These are phyloP conservation scores for Pseudozyma tsukubaensis DNA, from an alignment of 1,284 basidiomycete species.

Conservation along the genomic window DNA sequence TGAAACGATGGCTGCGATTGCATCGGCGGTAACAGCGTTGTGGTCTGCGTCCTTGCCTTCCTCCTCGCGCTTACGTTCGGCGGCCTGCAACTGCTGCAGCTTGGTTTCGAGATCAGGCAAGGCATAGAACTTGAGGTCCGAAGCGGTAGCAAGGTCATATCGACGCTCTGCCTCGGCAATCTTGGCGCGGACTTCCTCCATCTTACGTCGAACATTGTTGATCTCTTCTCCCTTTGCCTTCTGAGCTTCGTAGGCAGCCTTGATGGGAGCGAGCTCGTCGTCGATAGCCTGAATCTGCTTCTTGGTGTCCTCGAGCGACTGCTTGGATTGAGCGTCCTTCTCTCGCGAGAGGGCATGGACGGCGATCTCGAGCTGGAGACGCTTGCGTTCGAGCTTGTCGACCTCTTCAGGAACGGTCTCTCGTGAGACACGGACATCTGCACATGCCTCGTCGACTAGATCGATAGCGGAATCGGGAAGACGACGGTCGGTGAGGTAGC, in stretches of 20 bases:
- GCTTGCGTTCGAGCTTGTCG: constrained; percentile 90
- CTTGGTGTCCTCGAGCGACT: constrained; percentile 81
- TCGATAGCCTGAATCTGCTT: constrained; percentile 87
- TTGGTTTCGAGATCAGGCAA: constrained; percentile 86
- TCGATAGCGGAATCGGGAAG: constrained; percentile 69
- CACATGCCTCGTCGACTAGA: constrained; percentile 70
- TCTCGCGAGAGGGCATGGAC: constrained; percentile 86
- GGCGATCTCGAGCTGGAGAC: constrained; percentile 93
- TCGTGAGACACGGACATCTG: constrained; percentile 72
- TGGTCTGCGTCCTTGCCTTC: constrained; percentile 53
- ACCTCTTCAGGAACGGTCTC: constrained; percentile 95
- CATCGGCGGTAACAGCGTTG: constrained; percentile 65
- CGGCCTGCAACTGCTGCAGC: constrained; percentile 73
- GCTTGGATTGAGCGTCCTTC: constrained; percentile 89
- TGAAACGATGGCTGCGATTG: constrained; percentile 73
- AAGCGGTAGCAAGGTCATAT: constrained; percentile 72
- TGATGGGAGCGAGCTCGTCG: constrained; percentile 88
- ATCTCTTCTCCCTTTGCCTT: constrained; percentile 88
- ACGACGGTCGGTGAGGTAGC: constrained; percentile 77
- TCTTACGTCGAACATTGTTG: constrained; percentile 80
- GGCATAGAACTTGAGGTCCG: constrained; percentile 91
- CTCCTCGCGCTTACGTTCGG: constrained; percentile 71
- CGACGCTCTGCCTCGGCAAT: constrained; percentile 92
- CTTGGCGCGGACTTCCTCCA: constrained; percentile 92
- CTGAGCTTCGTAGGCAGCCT: constrained; percentile 88